Evolutionary conservation across 441 rosid genomes (phyloP).

Genomic region (Cnidoscolus chayamansa): DNA sequence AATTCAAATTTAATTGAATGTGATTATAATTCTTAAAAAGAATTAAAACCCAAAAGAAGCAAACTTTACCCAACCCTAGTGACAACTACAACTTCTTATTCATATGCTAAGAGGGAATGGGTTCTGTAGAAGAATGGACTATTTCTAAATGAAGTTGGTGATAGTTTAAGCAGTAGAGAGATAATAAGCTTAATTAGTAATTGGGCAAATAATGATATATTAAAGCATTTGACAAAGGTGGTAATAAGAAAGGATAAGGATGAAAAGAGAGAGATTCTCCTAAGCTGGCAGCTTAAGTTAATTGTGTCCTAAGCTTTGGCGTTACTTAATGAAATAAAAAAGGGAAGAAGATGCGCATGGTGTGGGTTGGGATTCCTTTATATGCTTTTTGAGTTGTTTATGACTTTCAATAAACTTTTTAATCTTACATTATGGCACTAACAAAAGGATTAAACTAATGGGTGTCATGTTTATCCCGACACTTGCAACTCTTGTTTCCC

Average conservation of each 20-base stretch:
- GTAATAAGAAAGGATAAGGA: slow-evolving; percentile 52
- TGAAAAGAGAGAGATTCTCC: slow-evolving; percentile 31
- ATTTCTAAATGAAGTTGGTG: slow-evolving; percentile 26
- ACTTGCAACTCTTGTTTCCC: slow-evolving; percentile 45
- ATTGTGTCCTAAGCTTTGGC: slow-evolving; percentile 21
- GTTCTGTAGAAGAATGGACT: background rate
- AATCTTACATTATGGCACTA: slow-evolving; percentile 17
- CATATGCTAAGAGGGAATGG: too few species aligned
- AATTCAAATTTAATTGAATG: too few species aligned
- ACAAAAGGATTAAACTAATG: slow-evolving; percentile 14
- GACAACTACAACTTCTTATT: background rate
- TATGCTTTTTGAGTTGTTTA: slow-evolving; percentile 38
- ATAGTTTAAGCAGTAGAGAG: slow-evolving; percentile 11
- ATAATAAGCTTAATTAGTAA: too few species aligned
- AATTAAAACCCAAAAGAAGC: too few species aligned
- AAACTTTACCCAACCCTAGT: background rate
- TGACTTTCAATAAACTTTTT: slow-evolving; percentile 22
- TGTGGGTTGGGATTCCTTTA: slow-evolving; percentile 33
- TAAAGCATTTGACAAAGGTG: slow-evolving; percentile 11
- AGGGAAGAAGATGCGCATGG: slow-evolving; percentile 42
- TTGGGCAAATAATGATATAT: slow-evolving; percentile 4
- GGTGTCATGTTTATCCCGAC: slow-evolving; percentile 55
- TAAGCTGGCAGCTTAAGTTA: slow-evolving; percentile 28
- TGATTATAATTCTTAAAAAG: too few species aligned
- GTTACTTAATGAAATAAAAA: slow-evolving; percentile 17